Conservation (phyloP, 2,329 filamentous ascomycete species). For the Cladophialophora psammophila region DNA sequence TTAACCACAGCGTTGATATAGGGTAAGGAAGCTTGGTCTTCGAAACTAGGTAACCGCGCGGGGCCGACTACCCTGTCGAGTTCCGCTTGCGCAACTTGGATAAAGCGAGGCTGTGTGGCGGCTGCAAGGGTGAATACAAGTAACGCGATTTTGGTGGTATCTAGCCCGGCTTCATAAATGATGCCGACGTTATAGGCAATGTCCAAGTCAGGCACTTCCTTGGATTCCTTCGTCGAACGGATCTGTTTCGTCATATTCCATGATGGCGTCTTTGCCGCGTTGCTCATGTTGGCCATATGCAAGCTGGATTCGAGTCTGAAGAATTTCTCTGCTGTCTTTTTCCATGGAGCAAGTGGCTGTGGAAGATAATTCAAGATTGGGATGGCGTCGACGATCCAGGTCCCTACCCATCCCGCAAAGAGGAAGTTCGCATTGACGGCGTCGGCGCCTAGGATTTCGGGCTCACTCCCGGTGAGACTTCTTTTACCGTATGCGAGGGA, state of each 20-base stretch:
- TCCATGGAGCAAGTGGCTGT: conserved; percentile 56
- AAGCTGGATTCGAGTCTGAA: conserved; percentile 40
- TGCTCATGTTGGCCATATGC: conserved; percentile 32
- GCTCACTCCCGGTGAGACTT: conserved; percentile 50
- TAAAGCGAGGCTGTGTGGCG: conserved; percentile 38
- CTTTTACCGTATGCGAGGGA: conserved; percentile 60
- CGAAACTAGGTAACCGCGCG: conserved; percentile 23
- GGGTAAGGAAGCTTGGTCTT: too few relatives aligned
- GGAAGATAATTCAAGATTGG: conserved; percentile 55
- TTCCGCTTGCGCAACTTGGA: conserved; percentile 42
- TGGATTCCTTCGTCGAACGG: conserved; percentile 46
- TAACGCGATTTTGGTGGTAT: conserved; percentile 45
- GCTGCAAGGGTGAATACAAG: conserved; percentile 44
- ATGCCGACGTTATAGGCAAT: conserved; percentile 54
- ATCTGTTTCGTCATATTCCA: conserved; percentile 42
- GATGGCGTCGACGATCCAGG: conserved; percentile 57
- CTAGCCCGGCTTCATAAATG: conserved; percentile 45
- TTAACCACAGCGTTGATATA: too few relatives aligned
- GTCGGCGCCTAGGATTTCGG: conserved; percentile 55
- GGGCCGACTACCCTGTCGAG: conserved; percentile 45
- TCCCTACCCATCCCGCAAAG: conserved; percentile 57
- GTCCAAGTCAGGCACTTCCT: conserved; percentile 51
- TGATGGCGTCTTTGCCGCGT: conserved; percentile 18
- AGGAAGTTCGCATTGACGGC: conserved; percentile 59
- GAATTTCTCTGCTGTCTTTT: conserved; percentile 42